These are phyloP conservation scores for Saccharomycopsis hybrid DNA, from an alignment of 1,139 yeast species.

Conservation along the genomic window DNA sequence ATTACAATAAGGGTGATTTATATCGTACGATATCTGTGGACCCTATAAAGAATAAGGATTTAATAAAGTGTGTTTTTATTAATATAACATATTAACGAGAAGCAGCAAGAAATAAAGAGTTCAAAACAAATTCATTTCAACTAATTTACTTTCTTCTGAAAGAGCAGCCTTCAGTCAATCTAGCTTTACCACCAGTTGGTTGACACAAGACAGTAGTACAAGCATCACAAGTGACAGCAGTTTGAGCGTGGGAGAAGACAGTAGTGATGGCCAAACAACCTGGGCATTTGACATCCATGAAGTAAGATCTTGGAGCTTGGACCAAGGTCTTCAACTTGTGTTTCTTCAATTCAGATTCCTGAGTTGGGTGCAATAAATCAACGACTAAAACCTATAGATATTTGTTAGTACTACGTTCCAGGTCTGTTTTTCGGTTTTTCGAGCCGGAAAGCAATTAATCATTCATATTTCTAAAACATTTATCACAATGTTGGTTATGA, in stretches of 20 bases:
- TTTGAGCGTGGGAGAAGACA: conserved; percentile 99
- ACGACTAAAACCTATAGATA: conserved; percentile 80
- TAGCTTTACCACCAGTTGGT: conserved; percentile 99
- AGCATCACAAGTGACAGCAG: conserved; percentile 98
- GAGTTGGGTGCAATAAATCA: conserved; percentile 96
- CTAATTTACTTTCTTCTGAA: conserved; percentile 93
- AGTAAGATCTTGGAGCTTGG: conserved; percentile 96
- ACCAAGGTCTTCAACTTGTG: conserved; percentile 98
- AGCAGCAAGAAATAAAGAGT: too few species aligned
- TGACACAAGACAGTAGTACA: conserved; percentile 98
- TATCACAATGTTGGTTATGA: too few species aligned
- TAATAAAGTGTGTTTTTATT: too few species aligned
- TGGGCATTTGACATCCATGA: conserved; percentile 99
- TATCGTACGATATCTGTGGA: too few species aligned
- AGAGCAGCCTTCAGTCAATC: conserved; percentile 98
- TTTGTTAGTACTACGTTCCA: too few species aligned
- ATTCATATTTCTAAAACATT: too few species aligned
- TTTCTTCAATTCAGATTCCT: conserved; percentile 92
- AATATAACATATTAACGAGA: too few species aligned
- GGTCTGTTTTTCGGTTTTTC: too few species aligned
- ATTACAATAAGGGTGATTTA: too few species aligned
- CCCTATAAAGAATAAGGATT: too few species aligned
- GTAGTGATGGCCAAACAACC: conserved; percentile 99
- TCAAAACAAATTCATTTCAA: too few species aligned
- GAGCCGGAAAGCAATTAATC: too few species aligned